Evolutionary conservation across 768 basidiomycete genomes (phyloP).

Genomic region (Pleurotus sapidus): DNA sequence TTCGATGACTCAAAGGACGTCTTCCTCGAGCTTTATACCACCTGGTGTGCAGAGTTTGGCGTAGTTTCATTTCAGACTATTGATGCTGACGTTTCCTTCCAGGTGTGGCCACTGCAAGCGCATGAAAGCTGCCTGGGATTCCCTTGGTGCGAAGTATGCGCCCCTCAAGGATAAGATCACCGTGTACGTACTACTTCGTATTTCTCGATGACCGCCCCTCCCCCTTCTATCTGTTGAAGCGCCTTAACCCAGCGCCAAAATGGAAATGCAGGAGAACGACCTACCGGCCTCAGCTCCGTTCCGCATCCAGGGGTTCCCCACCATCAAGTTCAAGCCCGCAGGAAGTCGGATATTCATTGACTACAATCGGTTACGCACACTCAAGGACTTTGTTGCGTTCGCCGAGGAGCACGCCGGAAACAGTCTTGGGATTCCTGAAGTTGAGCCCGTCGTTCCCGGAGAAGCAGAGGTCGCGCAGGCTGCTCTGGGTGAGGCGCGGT

Average conservation of each 20-base stretch:
- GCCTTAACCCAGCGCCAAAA: slow-evolving; percentile 69
- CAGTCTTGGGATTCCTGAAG: slow-evolving; percentile 43
- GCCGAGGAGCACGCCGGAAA: slow-evolving; percentile 80
- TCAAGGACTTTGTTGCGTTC: slow-evolving; percentile 84
- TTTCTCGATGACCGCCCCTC: not conserved
- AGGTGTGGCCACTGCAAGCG: slow-evolving; percentile 97
- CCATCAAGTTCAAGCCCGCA: slow-evolving; percentile 94
- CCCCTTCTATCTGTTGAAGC: not conserved
- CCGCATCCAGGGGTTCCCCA: slow-evolving; percentile 88
- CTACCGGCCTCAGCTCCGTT: slow-evolving; percentile 88
- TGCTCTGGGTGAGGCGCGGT: slow-evolving; percentile 21
- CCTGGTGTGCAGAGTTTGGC: slow-evolving; percentile 63
- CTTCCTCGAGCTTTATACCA: slow-evolving; percentile 95
- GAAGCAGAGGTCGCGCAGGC: slow-evolving; percentile 26
- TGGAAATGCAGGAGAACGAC: slow-evolving; percentile 97
- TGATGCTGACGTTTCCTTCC: slow-evolving; percentile 6
- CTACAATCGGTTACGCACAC: slow-evolving; percentile 87
- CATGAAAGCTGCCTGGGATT: slow-evolving; percentile 92
- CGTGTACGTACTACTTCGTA: slow-evolving; percentile 53
- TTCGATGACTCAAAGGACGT: slow-evolving; percentile 90
- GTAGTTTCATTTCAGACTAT: not conserved
- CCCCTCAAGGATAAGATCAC: slow-evolving; percentile 67
- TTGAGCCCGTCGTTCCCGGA: slow-evolving; percentile 19
- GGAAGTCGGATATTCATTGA: slow-evolving; percentile 87
- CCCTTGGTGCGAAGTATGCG: slow-evolving; percentile 81